Conservation (phyloP, 495 filamentous ascomycete species). For the Aspergillus nanangensis region DNA sequence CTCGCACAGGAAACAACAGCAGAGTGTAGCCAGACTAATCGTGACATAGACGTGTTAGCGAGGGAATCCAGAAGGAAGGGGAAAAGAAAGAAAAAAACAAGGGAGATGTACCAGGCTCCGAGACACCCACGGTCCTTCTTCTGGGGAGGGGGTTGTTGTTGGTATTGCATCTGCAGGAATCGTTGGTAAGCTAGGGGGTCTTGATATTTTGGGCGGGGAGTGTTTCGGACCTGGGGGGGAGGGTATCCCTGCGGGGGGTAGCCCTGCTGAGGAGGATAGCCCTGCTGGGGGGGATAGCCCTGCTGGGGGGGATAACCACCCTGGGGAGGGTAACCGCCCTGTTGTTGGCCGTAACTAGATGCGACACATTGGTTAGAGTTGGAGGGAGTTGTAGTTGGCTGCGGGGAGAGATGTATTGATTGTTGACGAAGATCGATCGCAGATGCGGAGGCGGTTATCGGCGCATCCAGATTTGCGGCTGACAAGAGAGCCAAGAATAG, state of each 20-base stretch:
- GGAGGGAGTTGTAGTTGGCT: too few species aligned
- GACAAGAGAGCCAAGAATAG: not conserved
- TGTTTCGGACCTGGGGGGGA: constrained; percentile 8
- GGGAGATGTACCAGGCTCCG: constrained; percentile 47
- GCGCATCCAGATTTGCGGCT: too few species aligned
- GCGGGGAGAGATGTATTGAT: too few species aligned
- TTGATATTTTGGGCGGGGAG: constrained; percentile 21
- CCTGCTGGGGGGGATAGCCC: constrained; percentile 15
- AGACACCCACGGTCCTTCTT: constrained; percentile 57
- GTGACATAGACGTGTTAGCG: too few species aligned
- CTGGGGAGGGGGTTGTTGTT: constrained; percentile 52
- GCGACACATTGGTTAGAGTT: too few species aligned
- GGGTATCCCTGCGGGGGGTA: constrained; percentile 22
- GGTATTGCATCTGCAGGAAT: constrained; percentile 2
- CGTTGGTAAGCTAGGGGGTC: not conserved
- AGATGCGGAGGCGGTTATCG: too few species aligned
- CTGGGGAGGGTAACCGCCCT: constrained; percentile 14
- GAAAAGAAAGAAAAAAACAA: not conserved
- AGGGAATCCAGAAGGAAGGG: too few species aligned
- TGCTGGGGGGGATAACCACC: constrained; percentile 21
- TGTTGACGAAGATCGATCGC: too few species aligned
- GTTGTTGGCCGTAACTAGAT: too few species aligned
- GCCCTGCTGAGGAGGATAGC: too few species aligned
- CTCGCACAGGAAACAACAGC: constrained; percentile 76
- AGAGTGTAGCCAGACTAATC: constrained; percentile 62